A percentile compares a stretch with the other conserved stretches of the same genome.
These are phyloP conservation scores for Hyaloscypha variabilis DNA, from an alignment of 495 filamentous ascomycete genomes.

Conservation along the genomic window DNA sequence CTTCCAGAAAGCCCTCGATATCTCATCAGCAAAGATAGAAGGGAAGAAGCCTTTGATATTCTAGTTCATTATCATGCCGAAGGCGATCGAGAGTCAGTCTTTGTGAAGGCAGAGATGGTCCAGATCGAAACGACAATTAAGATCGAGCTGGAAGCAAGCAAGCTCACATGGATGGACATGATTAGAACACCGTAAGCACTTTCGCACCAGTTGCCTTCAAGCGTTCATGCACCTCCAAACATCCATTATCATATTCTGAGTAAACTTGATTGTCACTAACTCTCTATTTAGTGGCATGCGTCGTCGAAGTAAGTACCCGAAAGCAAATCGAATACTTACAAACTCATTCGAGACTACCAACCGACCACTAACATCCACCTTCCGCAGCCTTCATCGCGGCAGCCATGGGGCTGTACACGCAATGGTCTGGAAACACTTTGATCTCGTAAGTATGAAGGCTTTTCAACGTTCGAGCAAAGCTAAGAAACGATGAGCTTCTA, in stretches of 20 bases:
- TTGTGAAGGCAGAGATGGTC: conserved; percentile 56
- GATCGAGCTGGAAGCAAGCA: conserved; percentile 47
- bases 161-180: conserved; percentile 46
- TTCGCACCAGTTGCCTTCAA: too few species aligned
- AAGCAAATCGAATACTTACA: too few species aligned
- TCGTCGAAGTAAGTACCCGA: conserved; percentile 33
- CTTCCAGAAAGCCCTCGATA: conserved; percentile 59
- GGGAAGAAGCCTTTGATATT: conserved; percentile 55
- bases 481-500: background rate
- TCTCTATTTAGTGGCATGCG: conserved; percentile 40
- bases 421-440: conserved; percentile 54
- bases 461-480: background rate
- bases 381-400: conserved; percentile 45
- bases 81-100: conserved; percentile 51
- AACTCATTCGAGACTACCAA: too few species aligned
- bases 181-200: conserved; percentile 37
- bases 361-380: too few species aligned
- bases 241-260: too few species aligned
- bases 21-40: conserved; percentile 59
- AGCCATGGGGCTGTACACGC: conserved; percentile 51
- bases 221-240: too few species aligned
- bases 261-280: too few species aligned
- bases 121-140: conserved; percentile 54
- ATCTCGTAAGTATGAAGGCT: conserved; percentile 40
- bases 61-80: conserved; percentile 59